Evolutionary conservation across 1,139 yeast species (phyloP), one percentile per base, ranked within the genome.

Genomic region (Starmera stellimalicola): DNA sequence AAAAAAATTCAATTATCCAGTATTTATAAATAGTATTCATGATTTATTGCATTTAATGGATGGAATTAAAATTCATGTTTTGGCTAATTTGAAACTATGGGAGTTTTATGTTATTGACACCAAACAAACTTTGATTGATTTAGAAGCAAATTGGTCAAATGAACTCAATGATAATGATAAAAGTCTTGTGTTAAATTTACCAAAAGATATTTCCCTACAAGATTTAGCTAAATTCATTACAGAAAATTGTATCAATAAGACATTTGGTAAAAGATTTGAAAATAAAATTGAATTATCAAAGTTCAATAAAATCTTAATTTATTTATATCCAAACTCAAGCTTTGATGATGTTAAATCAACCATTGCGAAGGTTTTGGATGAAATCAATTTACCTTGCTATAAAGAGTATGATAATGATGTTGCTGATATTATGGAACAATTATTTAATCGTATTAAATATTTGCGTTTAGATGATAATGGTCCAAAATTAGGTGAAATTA

Each of bases 61-160:
- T 16, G 94, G 85, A 9, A 62, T 88, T 33, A 68, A 72, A 38
- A 57, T 63, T 7, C 77, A 82, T 44, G 95, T 87, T 1, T 49
- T 85, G 30, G 76, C 70, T 18, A 65, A 69, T 8, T 58, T 85
- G 36, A 68, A 77, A 39, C 65, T 91, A 34, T 91, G 98, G 98
- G 87, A 91, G 55, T 91, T 61, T 55, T 91, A 87, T 50, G 88
- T 80, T 9, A 66, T 87, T 30, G 70, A 84, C 52, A 73, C 70
- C 29, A 44, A 50, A 10, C 50, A 44, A 3, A 60, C 64, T 35
- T 48, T 69, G 26, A 37, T 43, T 9, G 38, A 47, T 10, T 31
- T 57, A 11, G 39, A 48, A 36, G 26, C 35, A 23, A 35, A 39
- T 25, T 54, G 57, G 55, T 38, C 33, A 15, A 33, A 42, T 29